These are phyloP conservation scores for Penicillium argentinense DNA, from an alignment of 495 filamentous ascomycete species.

Conservation along the genomic window DNA sequence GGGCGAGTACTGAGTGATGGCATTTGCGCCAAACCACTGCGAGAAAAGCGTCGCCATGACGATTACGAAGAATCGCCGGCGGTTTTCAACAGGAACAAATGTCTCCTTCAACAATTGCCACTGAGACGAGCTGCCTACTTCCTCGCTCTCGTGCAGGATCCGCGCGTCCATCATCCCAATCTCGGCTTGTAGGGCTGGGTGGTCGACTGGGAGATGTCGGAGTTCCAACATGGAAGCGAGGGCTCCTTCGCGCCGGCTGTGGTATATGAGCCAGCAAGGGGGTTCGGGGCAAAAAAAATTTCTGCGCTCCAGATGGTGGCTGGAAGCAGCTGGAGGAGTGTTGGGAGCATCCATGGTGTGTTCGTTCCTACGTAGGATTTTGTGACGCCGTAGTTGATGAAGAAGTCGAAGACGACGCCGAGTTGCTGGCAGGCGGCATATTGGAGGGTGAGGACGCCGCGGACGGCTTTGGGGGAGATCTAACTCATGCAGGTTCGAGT, in stretches of 20 bases:
- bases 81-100: slow-evolving; percentile 59
- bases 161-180: slow-evolving; percentile 58
- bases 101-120: slow-evolving; percentile 63
- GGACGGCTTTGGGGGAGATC: slow-evolving; percentile 64
- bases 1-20: slow-evolving; percentile 29
- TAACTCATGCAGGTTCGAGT: slow-evolving; percentile 16
- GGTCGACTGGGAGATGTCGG: slow-evolving; percentile 46
- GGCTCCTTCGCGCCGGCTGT: slow-evolving; percentile 61
- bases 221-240: slow-evolving; percentile 48
- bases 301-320: slow-evolving; percentile 54
- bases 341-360: slow-evolving; percentile 59
- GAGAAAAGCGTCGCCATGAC: slow-evolving; percentile 29
- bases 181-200: slow-evolving; percentile 60
- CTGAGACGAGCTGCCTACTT: slow-evolving; percentile 52
- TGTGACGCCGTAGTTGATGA: slow-evolving; percentile 57
- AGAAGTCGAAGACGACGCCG: slow-evolving; percentile 62
- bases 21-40: slow-evolving; percentile 30
- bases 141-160: slow-evolving; percentile 58
- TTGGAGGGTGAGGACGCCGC: slow-evolving; percentile 61
- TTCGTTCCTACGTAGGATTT: slow-evolving; percentile 45
- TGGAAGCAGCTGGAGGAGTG: slow-evolving; percentile 60
- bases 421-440: slow-evolving; percentile 61
- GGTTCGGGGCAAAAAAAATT: slow-evolving; percentile 60
- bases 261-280: slow-evolving; percentile 62
- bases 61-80: slow-evolving; percentile 52